Evolutionary conservation across 1,284 basidiomycete species (phyloP), one percentile per base, ranked within the genome.

Genomic region (Pseudozyma tsukubaensis): DNA sequence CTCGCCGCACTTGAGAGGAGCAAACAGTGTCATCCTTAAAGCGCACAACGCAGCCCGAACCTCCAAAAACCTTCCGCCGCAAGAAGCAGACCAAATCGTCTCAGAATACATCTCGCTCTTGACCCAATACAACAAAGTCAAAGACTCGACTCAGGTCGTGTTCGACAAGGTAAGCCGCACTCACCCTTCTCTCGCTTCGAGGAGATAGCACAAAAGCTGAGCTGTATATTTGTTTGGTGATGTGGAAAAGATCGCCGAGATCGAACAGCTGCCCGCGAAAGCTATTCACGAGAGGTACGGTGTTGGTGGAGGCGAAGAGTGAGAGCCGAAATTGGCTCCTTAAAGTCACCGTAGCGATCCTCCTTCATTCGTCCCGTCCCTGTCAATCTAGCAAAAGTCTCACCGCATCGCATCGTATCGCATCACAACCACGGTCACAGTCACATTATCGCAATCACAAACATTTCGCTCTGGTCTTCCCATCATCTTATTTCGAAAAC

Each of bases 111-210:
- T 71, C 42, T 12, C 49, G 14, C 58, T 72, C 19, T 48, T 76
- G 5, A 67, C 49, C 24, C 47, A 63, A 19, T 76, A 76, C 50
- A 76, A 76, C 35, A 51, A 45, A 10, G 72, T 76, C 43, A 76
- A 64, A n/a, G 69, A 76, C 36, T 47, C 57, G 32, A 57, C 62
- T 24, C 63, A 67, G 50, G 32, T 64, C 29, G 39, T 71, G 0
- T 71, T 71, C 32, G 72, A 71, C 43, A 71, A 67, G 60, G 72
- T 74, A 37, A 50, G 62, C 44, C 24, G 24, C 24, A 29, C 24
- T 29, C 24, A 29, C 24, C 24, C 16, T 24, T 14, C 51, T 29
- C 34, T 14, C 16, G 19, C 7, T 21, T 18, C 13, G 12, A 12
- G 11, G 12, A 35, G 19, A 21, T 47, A 12, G 8, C 21, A 29